These are phyloP conservation scores for Sarocladium brachiariae DNA, from an alignment of 2,329 filamentous ascomycete species.

Conservation along the genomic window DNA sequence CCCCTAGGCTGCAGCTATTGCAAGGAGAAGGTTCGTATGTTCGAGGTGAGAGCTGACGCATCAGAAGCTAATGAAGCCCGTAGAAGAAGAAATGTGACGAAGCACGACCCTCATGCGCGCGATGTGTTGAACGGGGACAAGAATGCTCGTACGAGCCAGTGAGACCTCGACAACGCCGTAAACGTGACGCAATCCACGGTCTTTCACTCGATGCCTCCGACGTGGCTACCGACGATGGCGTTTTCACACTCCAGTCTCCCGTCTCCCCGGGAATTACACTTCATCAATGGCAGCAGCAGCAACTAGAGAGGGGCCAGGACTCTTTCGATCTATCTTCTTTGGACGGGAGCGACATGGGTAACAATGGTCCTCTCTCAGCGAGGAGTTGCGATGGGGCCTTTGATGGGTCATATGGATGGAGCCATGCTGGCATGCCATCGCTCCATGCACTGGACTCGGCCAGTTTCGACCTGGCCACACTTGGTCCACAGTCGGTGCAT, in stretches of 20 bases:
- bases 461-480: not conserved
- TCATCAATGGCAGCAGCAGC: slow-evolving; percentile 11
- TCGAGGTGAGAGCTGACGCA: not conserved
- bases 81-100: slow-evolving; percentile 56
- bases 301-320: not conserved
- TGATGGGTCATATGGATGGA: not conserved
- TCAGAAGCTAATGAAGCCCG: not conserved
- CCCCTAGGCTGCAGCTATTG: slow-evolving; percentile 12
- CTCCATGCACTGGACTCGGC: not conserved
- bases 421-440: not conserved
- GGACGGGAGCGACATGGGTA: not conserved
- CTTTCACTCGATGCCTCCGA: slow-evolving; percentile 16
- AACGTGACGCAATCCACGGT: slow-evolving; percentile 19
- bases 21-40: not conserved
- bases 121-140: slow-evolving; percentile 41
- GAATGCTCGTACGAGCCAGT: slow-evolving; percentile 45
- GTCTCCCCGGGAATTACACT: slow-evolving; percentile 5
- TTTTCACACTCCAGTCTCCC: not conserved
- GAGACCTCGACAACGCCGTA: slow-evolving; percentile 31
- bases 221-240: slow-evolving; percentile 13
- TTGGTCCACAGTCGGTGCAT: slow-evolving; percentile 5
- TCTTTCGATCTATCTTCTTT: not conserved
- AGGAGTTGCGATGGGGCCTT: slow-evolving; percentile 2
- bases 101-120: slow-evolving; percentile 40
- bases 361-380: not conserved